Percentiles rank a stretch among this genome's conserved stretches.
These are phyloP conservation scores for Astraeus odoratus DNA, from an alignment of 768 basidiomycete genomes.

Conservation along the genomic window DNA sequence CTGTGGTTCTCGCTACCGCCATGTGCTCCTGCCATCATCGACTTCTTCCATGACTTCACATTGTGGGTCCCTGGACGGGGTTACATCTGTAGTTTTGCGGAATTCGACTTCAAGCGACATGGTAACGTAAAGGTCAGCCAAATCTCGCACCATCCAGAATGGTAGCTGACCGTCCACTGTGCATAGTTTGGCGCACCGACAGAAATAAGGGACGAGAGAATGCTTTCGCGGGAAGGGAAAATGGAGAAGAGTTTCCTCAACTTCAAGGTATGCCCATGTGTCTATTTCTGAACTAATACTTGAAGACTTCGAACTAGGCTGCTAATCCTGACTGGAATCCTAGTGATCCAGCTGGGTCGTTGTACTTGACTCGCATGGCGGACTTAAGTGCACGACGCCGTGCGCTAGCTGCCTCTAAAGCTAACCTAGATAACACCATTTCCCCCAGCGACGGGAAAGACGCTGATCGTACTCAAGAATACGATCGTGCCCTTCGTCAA, in stretches of 20 bases:
- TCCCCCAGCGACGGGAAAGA: slow-evolving; percentile 29
- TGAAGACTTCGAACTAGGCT: slow-evolving; percentile 39
- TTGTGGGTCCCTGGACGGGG: slow-evolving; percentile 95
- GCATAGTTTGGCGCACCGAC: slow-evolving; percentile 80
- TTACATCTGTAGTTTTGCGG: slow-evolving; percentile 96
- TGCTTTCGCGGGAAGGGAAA: slow-evolving; percentile 88
- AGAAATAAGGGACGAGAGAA: slow-evolving; percentile 57
- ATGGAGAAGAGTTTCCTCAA: slow-evolving; percentile 98
- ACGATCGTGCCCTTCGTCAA: slow-evolving; percentile 67
- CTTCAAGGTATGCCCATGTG: slow-evolving; percentile 59
- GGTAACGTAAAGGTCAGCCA: slow-evolving; percentile 77
- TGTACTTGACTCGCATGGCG: slow-evolving; percentile 83
- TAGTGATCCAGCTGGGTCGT: slow-evolving; percentile 80
- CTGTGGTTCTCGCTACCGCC: slow-evolving; percentile 87
- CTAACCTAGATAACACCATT: slow-evolving; percentile 21
- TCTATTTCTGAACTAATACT: not conserved
- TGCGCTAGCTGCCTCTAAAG: slow-evolving; percentile 21
- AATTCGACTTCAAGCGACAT: slow-evolving; percentile 94
- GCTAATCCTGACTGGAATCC: slow-evolving; percentile 97
- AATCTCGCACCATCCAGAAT: not conserved
- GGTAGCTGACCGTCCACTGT: not conserved
- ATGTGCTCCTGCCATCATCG: slow-evolving; percentile 87
- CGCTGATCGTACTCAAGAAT: slow-evolving; percentile 58
- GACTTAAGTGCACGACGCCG: slow-evolving; percentile 50
- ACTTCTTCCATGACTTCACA: slow-evolving; percentile 97